Percentiles rank a stretch among this genome's conserved stretches.
Evolutionary conservation across 2,329 filamentous ascomycete genomes (phyloP).

Genomic region (Colletotrichum salicis): DNA sequence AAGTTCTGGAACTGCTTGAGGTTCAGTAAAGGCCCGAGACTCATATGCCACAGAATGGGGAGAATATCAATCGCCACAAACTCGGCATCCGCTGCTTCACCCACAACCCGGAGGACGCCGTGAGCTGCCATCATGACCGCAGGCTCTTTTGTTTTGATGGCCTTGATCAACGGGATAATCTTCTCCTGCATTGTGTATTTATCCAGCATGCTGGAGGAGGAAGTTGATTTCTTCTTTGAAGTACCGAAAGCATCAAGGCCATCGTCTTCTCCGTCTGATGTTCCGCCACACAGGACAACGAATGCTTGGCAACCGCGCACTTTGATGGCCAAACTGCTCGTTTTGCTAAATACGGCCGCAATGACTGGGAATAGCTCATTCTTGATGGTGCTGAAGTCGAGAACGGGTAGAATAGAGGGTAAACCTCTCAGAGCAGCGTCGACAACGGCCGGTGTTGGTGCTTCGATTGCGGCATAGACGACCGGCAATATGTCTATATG

Average conservation of each 20-base stretch:
- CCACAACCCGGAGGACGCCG: conserved; percentile 85
- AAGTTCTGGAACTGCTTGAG: conserved; percentile 89
- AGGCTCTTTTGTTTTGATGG: conserved; percentile 97
- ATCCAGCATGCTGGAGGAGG: conserved; percentile 83
- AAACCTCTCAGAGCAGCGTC: conserved; percentile 85
- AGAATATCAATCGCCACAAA: conserved; percentile 93
- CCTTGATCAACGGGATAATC: conserved; percentile 88
- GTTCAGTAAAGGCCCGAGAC: conserved; percentile 87
- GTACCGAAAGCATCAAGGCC: conserved; percentile 78
- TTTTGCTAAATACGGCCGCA: conserved; percentile 89
- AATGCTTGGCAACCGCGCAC: conserved; percentile 92
- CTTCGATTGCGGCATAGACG: conserved; percentile 84
- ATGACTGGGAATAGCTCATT: conserved; percentile 96
- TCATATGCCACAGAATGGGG: conserved; percentile 91
- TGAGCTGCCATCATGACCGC: conserved; percentile 96
- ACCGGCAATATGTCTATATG: conserved; percentile 84
- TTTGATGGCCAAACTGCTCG: conserved; percentile 93
- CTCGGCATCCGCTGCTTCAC: conserved; percentile 83
- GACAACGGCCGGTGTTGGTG: conserved; percentile 86
- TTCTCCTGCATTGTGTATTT: conserved; percentile 99
- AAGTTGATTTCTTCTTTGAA: conserved; percentile 68
- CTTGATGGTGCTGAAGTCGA: conserved; percentile 97
- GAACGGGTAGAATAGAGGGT: conserved; percentile 81
- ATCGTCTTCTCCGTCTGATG: conserved; percentile 67
- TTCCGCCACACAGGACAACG: conserved; percentile 86